phyloP scores from a whole-genome alignment of 805 yeast genomes.

The Myxozyma sirexii region DNA sequence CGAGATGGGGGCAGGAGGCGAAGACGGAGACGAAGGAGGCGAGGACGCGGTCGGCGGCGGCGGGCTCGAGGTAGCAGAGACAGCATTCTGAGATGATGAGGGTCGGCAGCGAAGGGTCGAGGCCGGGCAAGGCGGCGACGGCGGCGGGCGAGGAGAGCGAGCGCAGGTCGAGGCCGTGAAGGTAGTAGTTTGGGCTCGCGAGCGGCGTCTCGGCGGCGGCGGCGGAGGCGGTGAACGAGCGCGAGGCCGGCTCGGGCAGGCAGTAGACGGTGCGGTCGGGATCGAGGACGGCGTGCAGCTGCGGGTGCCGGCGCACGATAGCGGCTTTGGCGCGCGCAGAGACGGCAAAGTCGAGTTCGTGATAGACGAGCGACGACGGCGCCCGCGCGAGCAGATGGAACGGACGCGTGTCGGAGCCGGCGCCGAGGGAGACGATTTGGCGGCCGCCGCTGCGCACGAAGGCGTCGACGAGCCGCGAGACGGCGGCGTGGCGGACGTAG shows the following conservation, averaged over 20 bases:
- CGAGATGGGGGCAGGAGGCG: conserved; percentile 36
- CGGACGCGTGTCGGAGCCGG: conserved; percentile 76
- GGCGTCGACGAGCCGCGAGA: conserved; percentile 16
- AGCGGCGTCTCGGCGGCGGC: conserved; percentile 22
- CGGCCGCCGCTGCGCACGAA: conserved; percentile 13
- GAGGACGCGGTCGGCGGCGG: conserved; percentile 51
- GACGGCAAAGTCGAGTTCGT: conserved; percentile 67
- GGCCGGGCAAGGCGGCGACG: conserved; percentile 8
- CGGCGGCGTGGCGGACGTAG: conserved; percentile 38
- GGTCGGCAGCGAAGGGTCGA: conserved; percentile 53
- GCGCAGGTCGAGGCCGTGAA: conserved; percentile 61
- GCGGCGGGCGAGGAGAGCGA: conserved; percentile 34
- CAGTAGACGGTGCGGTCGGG: not conserved
- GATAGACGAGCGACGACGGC: conserved; percentile 46
- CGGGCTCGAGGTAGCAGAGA: conserved; percentile 65
- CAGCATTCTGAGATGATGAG: conserved; percentile 74
- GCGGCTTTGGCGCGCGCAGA: conserved; percentile 55
- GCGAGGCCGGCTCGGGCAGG: not conserved
- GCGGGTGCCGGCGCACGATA: conserved; percentile 43
- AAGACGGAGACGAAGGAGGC: conserved; percentile 43
- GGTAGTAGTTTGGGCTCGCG: conserved; percentile 49
- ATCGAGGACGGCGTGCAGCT: conserved; percentile 1
- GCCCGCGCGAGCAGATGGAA: conserved; percentile 45
- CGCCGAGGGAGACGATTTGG: conserved; percentile 71
- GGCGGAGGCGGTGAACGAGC: not conserved